Percentiles rank a stretch among this genome's conserved stretches.
phyloP scores from a whole-genome alignment of 495 filamentous ascomycete species.

The Amorphotheca resinae region DNA sequence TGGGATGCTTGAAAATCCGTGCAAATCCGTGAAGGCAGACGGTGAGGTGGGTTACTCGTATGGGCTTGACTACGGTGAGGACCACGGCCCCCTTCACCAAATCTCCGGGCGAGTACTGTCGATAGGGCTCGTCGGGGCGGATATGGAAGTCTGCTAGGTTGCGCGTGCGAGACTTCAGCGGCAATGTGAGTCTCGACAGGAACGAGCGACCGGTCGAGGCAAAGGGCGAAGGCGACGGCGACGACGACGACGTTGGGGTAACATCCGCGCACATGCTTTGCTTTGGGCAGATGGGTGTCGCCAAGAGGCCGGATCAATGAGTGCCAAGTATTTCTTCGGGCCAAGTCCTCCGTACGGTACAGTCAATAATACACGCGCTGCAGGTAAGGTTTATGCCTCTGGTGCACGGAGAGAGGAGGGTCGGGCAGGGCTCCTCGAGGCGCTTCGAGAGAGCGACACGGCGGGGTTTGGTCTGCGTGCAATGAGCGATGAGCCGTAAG shows the following conservation, averaged over 20 bases:
- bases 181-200: constrained; percentile 45
- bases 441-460: too few species aligned
- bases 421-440: too few species aligned
- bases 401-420: too few species aligned
- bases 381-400: too few species aligned
- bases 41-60: constrained; percentile 83
- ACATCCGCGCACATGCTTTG: constrained; percentile 21
- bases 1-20: constrained; percentile 70
- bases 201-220: constrained; percentile 30
- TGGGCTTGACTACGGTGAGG: constrained; percentile 65
- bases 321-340: constrained; percentile 11
- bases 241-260: constrained; percentile 11
- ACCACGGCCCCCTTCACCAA: constrained; percentile 60
- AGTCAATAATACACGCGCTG: too few species aligned
- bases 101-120: constrained; percentile 60
- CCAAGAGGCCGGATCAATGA: constrained; percentile 17
- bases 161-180: constrained; percentile 47
- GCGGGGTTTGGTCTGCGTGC: too few species aligned
- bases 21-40: constrained; percentile 80
- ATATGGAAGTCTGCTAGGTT: constrained; percentile 74
- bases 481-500: too few species aligned
- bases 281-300: constrained; percentile 4
- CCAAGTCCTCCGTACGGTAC: too few species aligned
- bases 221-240: constrained; percentile 6
- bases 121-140: constrained; percentile 73